Evolutionary conservation across 352 stramenopile species (phyloP).

Genomic region (Pythium brachiatum): DNA sequence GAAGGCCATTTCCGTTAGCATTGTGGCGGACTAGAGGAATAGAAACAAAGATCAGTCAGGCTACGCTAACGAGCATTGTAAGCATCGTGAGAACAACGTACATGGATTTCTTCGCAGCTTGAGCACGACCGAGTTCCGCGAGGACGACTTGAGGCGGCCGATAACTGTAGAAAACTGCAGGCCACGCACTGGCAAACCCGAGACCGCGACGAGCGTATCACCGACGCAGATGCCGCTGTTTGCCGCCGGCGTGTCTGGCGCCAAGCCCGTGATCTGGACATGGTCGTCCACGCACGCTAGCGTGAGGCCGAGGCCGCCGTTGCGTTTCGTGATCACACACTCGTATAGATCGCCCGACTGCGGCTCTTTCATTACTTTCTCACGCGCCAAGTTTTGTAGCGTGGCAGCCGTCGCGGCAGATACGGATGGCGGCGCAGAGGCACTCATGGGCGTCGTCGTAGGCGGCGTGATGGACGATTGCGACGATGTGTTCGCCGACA

Average conservation of each 20-base stretch:
- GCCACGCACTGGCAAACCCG: conserved; percentile 63
- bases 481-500: conserved; percentile 6
- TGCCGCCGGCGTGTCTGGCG: conserved; percentile 63
- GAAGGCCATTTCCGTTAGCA: conserved; percentile 35
- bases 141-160: conserved; percentile 72
- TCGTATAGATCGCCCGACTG: conserved; percentile 82
- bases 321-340: conserved; percentile 81
- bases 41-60: neutral
- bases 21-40: conserved; percentile 56
- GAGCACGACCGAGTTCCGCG: conserved; percentile 75
- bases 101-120: conserved; percentile 78
- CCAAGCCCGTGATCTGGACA: conserved; percentile 78
- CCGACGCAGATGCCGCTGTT: conserved; percentile 76
- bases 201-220: conserved; percentile 76
- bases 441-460: conserved; percentile 23
- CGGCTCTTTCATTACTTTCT: conserved; percentile 84
- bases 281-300: conserved; percentile 81
- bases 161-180: conserved; percentile 84
- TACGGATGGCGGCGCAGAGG: conserved; percentile 31
- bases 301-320: conserved; percentile 69
- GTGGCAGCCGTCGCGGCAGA: conserved; percentile 9
- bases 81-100: conserved; percentile 37
- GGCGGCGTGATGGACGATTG: neutral
- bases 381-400: conserved; percentile 34
- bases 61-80: neutral